Base-by-base conservation (phyloP, 768 basidiomycete genomes). In the Pleurotus tuber-regium region DNA sequence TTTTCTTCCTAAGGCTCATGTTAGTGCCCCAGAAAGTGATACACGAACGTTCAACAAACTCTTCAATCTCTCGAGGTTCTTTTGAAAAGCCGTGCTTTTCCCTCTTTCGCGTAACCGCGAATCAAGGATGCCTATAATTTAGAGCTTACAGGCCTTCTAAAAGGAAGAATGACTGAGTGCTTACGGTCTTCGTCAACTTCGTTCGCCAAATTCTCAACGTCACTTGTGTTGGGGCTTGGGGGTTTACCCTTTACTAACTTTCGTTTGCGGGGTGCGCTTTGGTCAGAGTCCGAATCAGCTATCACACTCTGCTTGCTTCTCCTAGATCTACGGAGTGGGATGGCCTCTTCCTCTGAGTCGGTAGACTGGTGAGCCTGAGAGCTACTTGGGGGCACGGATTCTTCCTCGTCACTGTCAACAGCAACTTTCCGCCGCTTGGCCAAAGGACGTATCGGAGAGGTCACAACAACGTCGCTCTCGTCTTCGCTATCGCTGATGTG, bases 41-140 rank as follows among this genome's bases (percentile, higher is more conserved):
- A 36, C 29, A 9, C 4, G 18, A 38, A 41, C 4, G 3, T 19
- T 10, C 12, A 24, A 40, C 51, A 59, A 61, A 92, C 89, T 72
- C 67, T 80, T 87, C 46, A 90, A 59, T 54, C 74, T 83, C 54
- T 87, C 83, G 11, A 91, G 63, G 54, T 79, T 85, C 61, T 73
- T 76, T 56, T 83, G 85, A 62, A 80, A 91, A 4, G 65, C 54
- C 11, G 83, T 77, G 63, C 76, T 73, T 65, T 80, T 88, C 52
- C 73, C 70, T 25, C 87, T 78, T 23, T 68, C 63, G 29, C 90
- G 83, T 25, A 92, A 65, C 38, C 89, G 83, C 5, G 68, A 70
- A 21, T 83, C 72, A 33, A 92, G 67, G 24, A 92, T 86, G 47
- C 71, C 86, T 90, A 54, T 5, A 28, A 18, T 50, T 18, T 8